Evolutionary conservation across 1,139 yeast species (phyloP), one percentile per base, ranked within the genome.

Genomic region (Scheffersomyces insectosa): DNA sequence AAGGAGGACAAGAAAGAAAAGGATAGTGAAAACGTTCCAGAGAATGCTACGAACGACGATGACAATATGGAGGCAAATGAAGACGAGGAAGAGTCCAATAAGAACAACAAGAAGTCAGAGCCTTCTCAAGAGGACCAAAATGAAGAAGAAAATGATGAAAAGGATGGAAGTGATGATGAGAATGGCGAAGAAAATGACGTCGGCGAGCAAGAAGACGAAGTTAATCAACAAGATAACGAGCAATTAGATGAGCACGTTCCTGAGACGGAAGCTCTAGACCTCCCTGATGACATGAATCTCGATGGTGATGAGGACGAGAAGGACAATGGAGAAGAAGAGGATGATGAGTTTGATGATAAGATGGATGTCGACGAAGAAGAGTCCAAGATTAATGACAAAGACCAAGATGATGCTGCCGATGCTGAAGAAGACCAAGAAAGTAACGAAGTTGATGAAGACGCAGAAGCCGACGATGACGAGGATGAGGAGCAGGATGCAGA

Each of bases 281-380:
- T 89, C 33, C 96, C 96, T 0, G 98, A 91, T 35, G 95, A 90
- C 51, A 80, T 91, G 73, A 81, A 88, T 50, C 72, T 88, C 36
- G 96, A 88, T 59, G 82, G 82, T 12, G 87, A 75, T 34, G 83
- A 78, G 23, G 88, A 82, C n/a, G 80, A 73, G 2, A 79, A 72
- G 11, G 79, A 72, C 1, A 72, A 66, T 1, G 73, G 65, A 2
- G 72, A 69, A 5, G 75, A 65, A 1, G 68, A 64, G 6, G 62
- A 55, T 15, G 65, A 58, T n/a, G 70, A 67, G 9, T 47, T 51
- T 23, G 61, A 62, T 25, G 71, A 68, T 45, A 65, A 64, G 30
- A 64, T 59, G 46, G 50, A 43, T 28, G 44, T 41, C 50, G 49
- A 50, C 6, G 49, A 40, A 10, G 56, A 53, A 5, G 57, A 44